phyloP scores from a whole-genome alignment of 1,284 basidiomycete genomes.

The Calocybe gambosa region DNA sequence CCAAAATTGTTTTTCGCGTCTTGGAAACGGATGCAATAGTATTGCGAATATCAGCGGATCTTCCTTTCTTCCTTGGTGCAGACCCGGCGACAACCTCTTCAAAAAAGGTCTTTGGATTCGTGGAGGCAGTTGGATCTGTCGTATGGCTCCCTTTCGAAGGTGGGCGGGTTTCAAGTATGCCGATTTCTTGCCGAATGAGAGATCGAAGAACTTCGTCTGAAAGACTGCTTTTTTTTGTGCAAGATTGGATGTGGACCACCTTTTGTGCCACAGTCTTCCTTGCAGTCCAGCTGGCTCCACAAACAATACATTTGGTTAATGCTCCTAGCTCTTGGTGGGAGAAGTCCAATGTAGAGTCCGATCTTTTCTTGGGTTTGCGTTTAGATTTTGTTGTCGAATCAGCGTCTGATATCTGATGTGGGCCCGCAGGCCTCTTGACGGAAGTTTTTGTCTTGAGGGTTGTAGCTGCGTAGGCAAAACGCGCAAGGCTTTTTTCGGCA shows the following conservation, averaged over 20 bases:
- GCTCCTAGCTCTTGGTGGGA: constrained; percentile 39
- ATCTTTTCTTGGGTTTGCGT: constrained; percentile 15
- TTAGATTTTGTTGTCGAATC: constrained; percentile 2
- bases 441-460: constrained; percentile 4
- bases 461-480: constrained; percentile 27
- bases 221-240: constrained; percentile 55
- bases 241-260: constrained; percentile 56
- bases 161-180: constrained; percentile 2
- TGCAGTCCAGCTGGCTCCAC: constrained; percentile 60
- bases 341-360: constrained; percentile 28
- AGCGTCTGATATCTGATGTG: constrained; percentile 6
- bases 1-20: constrained; percentile 47
- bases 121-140: constrained; percentile 11
- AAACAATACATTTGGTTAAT: constrained; percentile 57
- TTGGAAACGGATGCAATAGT: constrained; percentile 43
- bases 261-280: constrained; percentile 60
- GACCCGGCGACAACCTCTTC: constrained; percentile 45
- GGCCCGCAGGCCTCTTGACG: constrained; percentile 8
- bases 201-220: constrained; percentile 47
- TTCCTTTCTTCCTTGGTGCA: constrained; percentile 38
- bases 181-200: constrained; percentile 47
- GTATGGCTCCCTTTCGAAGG: constrained; percentile 23
- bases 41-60: constrained; percentile 32
- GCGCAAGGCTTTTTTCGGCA: constrained; percentile 23
- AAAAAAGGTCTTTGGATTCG: constrained; percentile 40